Base-by-base conservation (phyloP, 1,284 basidiomycete genomes). In the Porogramme epimiltina region DNA sequence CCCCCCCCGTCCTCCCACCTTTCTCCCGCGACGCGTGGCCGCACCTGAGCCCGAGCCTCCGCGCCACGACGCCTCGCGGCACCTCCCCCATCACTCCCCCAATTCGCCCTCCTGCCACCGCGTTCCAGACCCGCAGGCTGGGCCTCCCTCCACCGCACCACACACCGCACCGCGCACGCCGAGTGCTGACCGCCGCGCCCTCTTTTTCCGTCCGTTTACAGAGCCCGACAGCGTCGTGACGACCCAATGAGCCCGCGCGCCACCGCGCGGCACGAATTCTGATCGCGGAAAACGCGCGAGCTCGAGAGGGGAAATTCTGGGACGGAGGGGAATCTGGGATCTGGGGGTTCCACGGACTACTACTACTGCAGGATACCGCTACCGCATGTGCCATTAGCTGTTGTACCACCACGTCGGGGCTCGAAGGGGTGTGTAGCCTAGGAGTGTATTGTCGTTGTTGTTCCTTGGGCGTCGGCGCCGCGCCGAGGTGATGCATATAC, bases 141-240 rank as follows among this genome's bases (percentile, higher is more conserved):
- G 34, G 16, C 34, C 13, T n/a, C n/a, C n/a, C n/a, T n/a, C n/a
- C n/a, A n/a, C n/a, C n/a, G n/a, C n/a, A n/a, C n/a, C n/a, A n/a
- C 34, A 37, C 34, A 38, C 19, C 20, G 38, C 26, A 13, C 10
- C 34, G 16, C 26, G 18, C 40, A 41, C n/a, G n/a, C n/a, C n/a
- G 34, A 25, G 45, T 47, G 49, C 54, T 59, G 54, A 59, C 54
- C 42, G 39, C 47, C 42, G 54, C 55, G 51, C 39, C 38, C 45
- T 39, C 42, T 15, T 40, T 26, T 31, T 40, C 39, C 38, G 25
- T 51, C n/a, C n/a, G 13, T 15, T 39, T 50, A 3, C 59, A 82
- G 81, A 82, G 65, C 73, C 71, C 22, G 79, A 82, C 62, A 61
- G 70, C 40, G 25, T 51, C 25, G 78, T 81, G 26, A 77, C 70